Evolutionary conservation across 2,329 filamentous ascomycete species (phyloP), one percentile per base, ranked within the genome.

Genomic region (Calonectria honghensis): DNA sequence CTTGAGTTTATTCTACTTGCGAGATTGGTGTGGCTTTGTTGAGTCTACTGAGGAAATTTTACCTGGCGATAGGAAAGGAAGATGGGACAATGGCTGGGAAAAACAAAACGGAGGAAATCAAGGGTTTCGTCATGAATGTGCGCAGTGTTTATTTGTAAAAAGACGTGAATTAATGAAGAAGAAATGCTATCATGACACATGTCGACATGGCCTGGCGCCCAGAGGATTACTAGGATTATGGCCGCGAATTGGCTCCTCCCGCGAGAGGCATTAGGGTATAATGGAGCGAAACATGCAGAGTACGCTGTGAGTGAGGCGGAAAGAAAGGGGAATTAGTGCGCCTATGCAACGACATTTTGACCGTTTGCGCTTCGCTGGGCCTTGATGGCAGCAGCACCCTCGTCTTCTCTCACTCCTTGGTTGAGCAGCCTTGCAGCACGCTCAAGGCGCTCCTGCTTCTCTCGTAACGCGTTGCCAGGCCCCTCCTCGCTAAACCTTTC

Each of bases 361-460:
- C 63, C 52, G 45, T 72, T 45, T 45, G 51, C 37, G 61, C 72
- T 72, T 51, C 68, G 51, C 31, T 72, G 68, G 24, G 61, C 67
- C 41, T 71, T 65, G 72, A 73, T 70, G 24, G 52, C 72, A 9
- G 41, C 45, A 27, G 68, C 68, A 31, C 68, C 72, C 41, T 68
- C 72, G 18, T 64, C 63, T 29, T 64, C 51, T 37, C 63, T 65
- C 50, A 73, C 35, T 32, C 81, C 79, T 54, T 82, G 79, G 37
- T 79, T 78, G 50, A 88, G 81, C 66, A 89, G 78, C 69, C 80
- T 82, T 37, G 85, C 83, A 1, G 88, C 87, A 37, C 87, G 82
- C 51, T 82, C 80, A 35, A 89, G 74, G 66, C 88, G 83, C 51
- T 85, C 85, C 65, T 85, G 82, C 73, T 82, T 86, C 59, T 85